Conservation (phyloP, 1,139 yeast genomes). For the Lodderomyces parapsilosis region DNA sequence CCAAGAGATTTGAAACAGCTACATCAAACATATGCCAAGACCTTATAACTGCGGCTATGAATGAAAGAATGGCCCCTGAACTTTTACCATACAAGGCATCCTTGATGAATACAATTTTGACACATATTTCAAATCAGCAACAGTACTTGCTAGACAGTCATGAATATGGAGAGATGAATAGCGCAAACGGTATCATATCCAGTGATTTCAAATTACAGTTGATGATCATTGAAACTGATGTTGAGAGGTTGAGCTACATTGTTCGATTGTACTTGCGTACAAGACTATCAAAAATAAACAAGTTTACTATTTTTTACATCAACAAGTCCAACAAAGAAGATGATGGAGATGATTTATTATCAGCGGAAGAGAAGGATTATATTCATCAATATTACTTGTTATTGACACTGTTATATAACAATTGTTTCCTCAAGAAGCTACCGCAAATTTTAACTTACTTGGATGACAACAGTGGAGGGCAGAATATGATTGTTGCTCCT, state of each 20-base stretch:
- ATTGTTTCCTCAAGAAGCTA: slow-evolving; percentile 62
- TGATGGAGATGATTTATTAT: slow-evolving; percentile 37
- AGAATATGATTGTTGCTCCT: slow-evolving; percentile 78
- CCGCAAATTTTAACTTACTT: slow-evolving; percentile 69
- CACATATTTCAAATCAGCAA: slow-evolving; percentile 64
- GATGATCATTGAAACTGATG: slow-evolving; percentile 85
- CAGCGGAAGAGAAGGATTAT: slow-evolving; percentile 62
- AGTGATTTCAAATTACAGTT: slow-evolving; percentile 75
- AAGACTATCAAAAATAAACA: slow-evolving; percentile 72
- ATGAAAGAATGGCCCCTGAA: slow-evolving; percentile 85
- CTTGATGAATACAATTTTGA: slow-evolving; percentile 56
- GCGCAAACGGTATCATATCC: slow-evolving; percentile 37
- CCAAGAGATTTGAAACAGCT: slow-evolving; percentile 12
- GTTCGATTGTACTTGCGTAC: slow-evolving; percentile 78
- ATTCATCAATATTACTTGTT: slow-evolving; percentile 63
- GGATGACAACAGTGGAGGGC: slow-evolving; percentile 76
- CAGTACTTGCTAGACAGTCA: slow-evolving; percentile 67
- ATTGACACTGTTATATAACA: slow-evolving; percentile 62
- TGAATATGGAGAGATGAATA: slow-evolving; percentile 46
- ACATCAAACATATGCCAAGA: slow-evolving; percentile 31
- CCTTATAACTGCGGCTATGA: slow-evolving; percentile 70
- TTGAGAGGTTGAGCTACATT: slow-evolving; percentile 81
- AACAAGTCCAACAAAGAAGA: slow-evolving; percentile 17
- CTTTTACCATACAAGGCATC: slow-evolving; percentile 66
- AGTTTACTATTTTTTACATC: slow-evolving; percentile 56